These are phyloP conservation scores for Corniculantispora saksenae DNA, from an alignment of 2,329 filamentous ascomycete species.

Conservation along the genomic window DNA sequence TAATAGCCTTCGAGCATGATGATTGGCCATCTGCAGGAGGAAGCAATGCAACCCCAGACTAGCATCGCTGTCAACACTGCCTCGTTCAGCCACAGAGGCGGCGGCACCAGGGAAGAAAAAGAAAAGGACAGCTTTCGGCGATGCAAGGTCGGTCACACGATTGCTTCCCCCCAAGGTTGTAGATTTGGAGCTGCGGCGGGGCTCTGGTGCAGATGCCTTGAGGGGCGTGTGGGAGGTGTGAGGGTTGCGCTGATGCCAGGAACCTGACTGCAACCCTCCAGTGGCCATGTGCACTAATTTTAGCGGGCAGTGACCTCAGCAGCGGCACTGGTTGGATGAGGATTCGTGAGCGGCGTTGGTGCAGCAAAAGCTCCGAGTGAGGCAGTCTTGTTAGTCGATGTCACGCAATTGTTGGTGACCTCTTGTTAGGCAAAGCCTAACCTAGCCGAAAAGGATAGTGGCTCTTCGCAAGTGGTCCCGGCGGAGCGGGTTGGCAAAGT, in stretches of 20 bases:
- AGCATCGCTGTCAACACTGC: conserved; percentile 7
- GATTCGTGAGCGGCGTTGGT: neutral
- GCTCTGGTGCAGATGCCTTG: neutral
- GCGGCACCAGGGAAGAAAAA: neutral
- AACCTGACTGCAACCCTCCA: neutral
- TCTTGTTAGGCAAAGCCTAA: neutral
- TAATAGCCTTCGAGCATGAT: neutral
- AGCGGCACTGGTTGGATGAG: neutral
- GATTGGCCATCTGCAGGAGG: neutral
- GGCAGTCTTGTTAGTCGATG: neutral
- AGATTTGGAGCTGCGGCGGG: neutral
- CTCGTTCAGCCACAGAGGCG: neutral
- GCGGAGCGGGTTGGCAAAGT: neutral
- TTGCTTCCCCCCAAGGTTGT: neutral
- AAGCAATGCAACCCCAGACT: neutral
- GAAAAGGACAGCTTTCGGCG: neutral
- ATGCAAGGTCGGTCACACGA: neutral
- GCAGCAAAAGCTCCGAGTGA: neutral
- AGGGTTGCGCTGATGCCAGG: neutral
- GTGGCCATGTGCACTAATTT: conserved; percentile 1
- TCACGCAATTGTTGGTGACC: neutral
- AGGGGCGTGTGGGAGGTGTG: neutral
- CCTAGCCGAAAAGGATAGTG: neutral
- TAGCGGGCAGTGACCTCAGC: neutral
- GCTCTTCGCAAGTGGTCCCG: neutral